Conservation (phyloP, 177 flowering plant species). For the Vitis hybrid region DNA sequence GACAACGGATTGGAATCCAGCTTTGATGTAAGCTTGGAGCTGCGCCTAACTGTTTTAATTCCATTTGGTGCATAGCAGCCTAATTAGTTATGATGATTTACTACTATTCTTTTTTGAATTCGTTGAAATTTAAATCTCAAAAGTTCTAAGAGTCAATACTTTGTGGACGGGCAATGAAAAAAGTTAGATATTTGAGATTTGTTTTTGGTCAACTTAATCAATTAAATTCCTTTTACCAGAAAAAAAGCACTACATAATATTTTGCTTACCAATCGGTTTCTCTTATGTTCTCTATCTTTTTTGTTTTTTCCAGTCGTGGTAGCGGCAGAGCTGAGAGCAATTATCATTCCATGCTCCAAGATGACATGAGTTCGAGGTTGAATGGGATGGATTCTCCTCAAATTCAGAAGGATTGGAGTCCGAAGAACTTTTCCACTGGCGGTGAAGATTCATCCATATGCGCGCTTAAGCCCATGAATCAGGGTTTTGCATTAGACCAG, state of each 20-base stretch:
- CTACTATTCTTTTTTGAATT: neutral
- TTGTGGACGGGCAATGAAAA: no score
- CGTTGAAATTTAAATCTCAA: neutral
- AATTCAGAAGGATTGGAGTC: constrained; percentile 36
- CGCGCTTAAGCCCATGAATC: constrained; percentile 33
- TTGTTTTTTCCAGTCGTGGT: constrained; percentile 29
- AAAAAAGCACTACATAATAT: neutral
- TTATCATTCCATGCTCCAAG: constrained; percentile 41
- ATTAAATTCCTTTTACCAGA: no score
- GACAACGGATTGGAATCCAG: constrained; percentile 36
- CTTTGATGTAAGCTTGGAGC: constrained; percentile 36
- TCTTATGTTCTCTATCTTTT: neutral
- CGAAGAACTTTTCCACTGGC: constrained; percentile 18
- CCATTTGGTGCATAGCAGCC: neutral
- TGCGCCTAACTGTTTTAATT: neutral
- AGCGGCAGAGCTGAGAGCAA: constrained; percentile 39
- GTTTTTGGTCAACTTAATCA: no score
- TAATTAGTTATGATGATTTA: neutral
- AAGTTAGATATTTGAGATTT: no score
- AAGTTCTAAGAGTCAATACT: neutral
- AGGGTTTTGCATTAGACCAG: constrained; percentile 32
- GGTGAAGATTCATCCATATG: constrained; percentile 27
- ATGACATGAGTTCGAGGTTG: constrained; percentile 30
- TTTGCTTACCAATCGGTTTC: neutral
- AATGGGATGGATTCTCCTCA: constrained; percentile 29